phyloP scores from a whole-genome alignment of 129 eudicot genomes.

The Arctium minus region DNA sequence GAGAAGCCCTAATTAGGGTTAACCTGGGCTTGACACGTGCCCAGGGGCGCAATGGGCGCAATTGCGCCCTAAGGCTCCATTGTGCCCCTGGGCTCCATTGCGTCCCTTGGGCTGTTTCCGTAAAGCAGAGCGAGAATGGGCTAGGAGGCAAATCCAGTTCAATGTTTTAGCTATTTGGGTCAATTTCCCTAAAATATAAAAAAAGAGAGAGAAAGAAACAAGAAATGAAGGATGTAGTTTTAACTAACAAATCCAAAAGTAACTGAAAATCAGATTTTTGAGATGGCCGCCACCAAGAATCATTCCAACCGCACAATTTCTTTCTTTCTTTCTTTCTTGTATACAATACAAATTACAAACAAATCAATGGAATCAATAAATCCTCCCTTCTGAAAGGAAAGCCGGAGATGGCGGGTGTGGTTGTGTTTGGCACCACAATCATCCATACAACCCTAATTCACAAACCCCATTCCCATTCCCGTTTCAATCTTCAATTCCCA shows the following conservation, averaged over 20 bases:
- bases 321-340: neutral
- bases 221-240: neutral
- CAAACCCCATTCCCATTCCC: neutral
- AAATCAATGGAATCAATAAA: no score
- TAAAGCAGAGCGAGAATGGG: no score
- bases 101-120: no score
- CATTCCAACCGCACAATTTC: neutral
- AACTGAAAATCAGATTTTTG: neutral
- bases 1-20: no score
- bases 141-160: no score
- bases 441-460: slow-evolving; percentile 13
- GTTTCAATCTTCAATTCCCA: neutral
- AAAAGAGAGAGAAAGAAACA: neutral
- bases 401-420: slow-evolving; percentile 24
- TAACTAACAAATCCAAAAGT: neutral
- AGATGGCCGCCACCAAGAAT: neutral
- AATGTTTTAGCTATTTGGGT: no score
- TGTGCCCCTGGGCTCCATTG: no score
- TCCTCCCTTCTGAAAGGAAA: neutral
- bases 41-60: no score
- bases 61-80: no score
- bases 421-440: slow-evolving; percentile 8
- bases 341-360: neutral
- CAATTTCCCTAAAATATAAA: no score
- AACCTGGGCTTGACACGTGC: no score